phyloP scores from a whole-genome alignment of 495 filamentous ascomycete genomes.

The Pyrenopolyporus hunteri region DNA sequence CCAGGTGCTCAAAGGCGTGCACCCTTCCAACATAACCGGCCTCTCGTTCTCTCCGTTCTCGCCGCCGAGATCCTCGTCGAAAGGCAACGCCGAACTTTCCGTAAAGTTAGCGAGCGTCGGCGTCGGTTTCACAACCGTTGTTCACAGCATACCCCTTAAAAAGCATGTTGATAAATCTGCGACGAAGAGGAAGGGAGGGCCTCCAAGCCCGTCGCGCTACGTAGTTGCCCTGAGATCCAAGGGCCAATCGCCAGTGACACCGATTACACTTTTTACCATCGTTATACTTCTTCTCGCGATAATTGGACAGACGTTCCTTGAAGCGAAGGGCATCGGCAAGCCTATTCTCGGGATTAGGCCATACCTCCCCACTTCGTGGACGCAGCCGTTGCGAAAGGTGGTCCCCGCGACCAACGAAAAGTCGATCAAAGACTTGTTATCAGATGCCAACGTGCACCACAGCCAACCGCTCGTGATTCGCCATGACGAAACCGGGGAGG shows the following conservation, averaged over 20 bases:
- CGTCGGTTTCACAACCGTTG: constrained; percentile 82
- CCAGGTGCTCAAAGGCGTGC: constrained; percentile 71
- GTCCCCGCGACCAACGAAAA: constrained; percentile 26
- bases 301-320: constrained; percentile 68
- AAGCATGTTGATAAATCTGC: constrained; percentile 52
- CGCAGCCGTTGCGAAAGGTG: constrained; percentile 31
- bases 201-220: constrained; percentile 61
- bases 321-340: constrained; percentile 66
- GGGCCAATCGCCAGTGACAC: constrained; percentile 52
- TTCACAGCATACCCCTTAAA: constrained; percentile 80
- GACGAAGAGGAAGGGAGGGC: constrained; percentile 50
- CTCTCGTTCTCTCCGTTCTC: constrained; percentile 77
- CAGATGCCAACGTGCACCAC: constrained; percentile 20
- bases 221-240: constrained; percentile 66
- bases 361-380: constrained; percentile 41
- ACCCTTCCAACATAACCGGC: constrained; percentile 84
- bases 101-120: constrained; percentile 81
- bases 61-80: constrained; percentile 55
- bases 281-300: constrained; percentile 63
- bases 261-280: constrained; percentile 57
- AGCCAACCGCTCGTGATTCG: constrained; percentile 37
- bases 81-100: constrained; percentile 61
- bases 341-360: constrained; percentile 56
- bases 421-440: constrained; percentile 38
- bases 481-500: constrained; percentile 28